phyloP scores from a whole-genome alignment of 2,329 filamentous ascomycete species.

The Sclerotinia nivalis region DNA sequence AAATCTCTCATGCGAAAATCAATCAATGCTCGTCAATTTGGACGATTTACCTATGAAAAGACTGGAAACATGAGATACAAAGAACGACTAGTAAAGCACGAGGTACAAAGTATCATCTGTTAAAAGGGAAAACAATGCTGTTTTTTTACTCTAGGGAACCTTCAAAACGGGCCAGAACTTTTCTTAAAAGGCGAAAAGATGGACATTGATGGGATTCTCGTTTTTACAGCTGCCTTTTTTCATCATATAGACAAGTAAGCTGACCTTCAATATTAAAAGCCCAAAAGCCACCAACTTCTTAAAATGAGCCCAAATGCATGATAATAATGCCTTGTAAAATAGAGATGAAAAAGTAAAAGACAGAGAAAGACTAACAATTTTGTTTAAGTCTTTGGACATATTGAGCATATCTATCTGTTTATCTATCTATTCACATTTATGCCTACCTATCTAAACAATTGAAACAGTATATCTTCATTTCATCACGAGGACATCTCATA shows the following conservation, averaged over 20 bases:
- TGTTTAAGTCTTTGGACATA: too few relatives aligned
- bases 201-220: not conserved
- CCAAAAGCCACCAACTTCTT: not conserved
- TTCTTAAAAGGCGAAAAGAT: not conserved
- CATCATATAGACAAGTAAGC: not conserved
- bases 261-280: slow-evolving; percentile 1
- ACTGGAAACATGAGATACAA: not conserved
- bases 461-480: slow-evolving; percentile 16
- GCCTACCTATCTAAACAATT: not conserved
- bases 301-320: not conserved
- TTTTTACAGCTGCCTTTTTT: not conserved
- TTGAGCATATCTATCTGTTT: not conserved
- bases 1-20: not conserved
- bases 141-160: not conserved
- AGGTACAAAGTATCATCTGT: not conserved
- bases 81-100: not conserved
- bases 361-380: not conserved
- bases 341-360: not conserved
- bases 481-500: slow-evolving; percentile 19
- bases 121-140: not conserved
- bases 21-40: not conserved
- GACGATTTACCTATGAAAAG: not conserved
- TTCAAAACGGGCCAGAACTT: not conserved
- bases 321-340: not conserved
- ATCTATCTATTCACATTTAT: not conserved